Percentiles rank a stretch among this genome's conserved stretches.
These are phyloP conservation scores for Coemansia sp. DNA, from an alignment of 192 early-diverging fungal genomes.

Conservation along the genomic window DNA sequence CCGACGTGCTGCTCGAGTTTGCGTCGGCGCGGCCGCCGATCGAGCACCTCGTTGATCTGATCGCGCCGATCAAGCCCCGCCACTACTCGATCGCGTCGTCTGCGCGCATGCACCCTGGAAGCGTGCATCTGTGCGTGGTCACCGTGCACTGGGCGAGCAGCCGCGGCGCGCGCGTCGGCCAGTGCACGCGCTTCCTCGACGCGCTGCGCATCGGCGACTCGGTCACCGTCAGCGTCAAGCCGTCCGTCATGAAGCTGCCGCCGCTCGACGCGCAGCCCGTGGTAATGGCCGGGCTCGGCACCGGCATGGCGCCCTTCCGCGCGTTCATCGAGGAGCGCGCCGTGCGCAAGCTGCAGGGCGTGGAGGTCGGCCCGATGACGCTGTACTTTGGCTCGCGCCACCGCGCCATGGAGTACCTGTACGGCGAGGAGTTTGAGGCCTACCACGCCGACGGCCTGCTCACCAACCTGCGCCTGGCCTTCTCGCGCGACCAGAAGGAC, in stretches of 20 bases:
- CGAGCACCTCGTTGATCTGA: slow-evolving; percentile 66
- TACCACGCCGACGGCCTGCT: slow-evolving; percentile 87
- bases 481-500: slow-evolving; percentile 90
- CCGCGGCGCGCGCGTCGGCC: slow-evolving; percentile 74
- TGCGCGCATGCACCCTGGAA: slow-evolving; percentile 79
- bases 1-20: slow-evolving; percentile 85
- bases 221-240: slow-evolving; percentile 89
- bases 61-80: slow-evolving; percentile 90
- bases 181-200: slow-evolving; percentile 88
- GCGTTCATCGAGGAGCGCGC: slow-evolving; percentile 95
- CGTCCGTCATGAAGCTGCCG: slow-evolving; percentile 96
- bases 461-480: slow-evolving; percentile 87
- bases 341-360: slow-evolving; percentile 71
- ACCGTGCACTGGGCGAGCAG: slow-evolving; percentile 84
- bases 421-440: slow-evolving; percentile 96
- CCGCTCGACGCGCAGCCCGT: slow-evolving; percentile 77
- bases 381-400: slow-evolving; percentile 97
- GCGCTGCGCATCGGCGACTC: slow-evolving; percentile 63
- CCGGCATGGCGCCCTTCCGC: slow-evolving; percentile 98
- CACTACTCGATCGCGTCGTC: slow-evolving; percentile 98
- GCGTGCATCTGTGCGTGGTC: slow-evolving; percentile 89
- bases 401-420: slow-evolving; percentile 90
- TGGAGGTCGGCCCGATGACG: slow-evolving; percentile 87
- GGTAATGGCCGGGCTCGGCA: slow-evolving; percentile 96
- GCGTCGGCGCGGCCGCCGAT: slow-evolving; percentile 74